Conservation (phyloP, 768 basidiomycete genomes). For the Trametes cingulata region DNA sequence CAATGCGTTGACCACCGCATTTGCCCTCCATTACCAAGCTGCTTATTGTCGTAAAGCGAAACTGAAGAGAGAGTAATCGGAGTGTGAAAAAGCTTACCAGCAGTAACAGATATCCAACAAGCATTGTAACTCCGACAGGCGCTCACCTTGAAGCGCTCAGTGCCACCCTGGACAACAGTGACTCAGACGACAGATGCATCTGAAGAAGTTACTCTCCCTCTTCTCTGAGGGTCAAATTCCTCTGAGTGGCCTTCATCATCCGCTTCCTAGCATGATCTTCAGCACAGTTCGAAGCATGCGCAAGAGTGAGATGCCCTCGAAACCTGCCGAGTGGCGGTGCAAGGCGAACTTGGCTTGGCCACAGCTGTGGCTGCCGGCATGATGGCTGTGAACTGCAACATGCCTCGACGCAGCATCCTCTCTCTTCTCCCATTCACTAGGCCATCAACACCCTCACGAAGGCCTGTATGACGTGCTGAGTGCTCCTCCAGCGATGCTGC, state of each 20-base stretch:
- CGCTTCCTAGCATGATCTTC: too few relatives aligned
- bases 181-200: too few relatives aligned
- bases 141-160: too few relatives aligned
- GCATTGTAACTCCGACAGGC: too few relatives aligned
- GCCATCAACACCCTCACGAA: neutral
- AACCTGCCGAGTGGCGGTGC: neutral
- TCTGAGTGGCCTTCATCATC: too few relatives aligned
- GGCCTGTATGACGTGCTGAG: neutral
- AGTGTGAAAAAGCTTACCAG: too few relatives aligned
- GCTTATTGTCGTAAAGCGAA: neutral
- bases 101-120: too few relatives aligned
- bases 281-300: too few relatives aligned
- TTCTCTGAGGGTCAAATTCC: too few relatives aligned
- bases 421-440: neutral
- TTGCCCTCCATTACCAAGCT: neutral
- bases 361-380: neutral
- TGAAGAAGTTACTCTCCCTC: too few relatives aligned
- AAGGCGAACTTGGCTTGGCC: neutral
- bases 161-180: too few relatives aligned
- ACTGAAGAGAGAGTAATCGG: neutral
- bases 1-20: neutral
- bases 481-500: neutral
- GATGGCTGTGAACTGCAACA: neutral
- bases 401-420: neutral
- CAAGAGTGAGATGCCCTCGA: too few relatives aligned